Conservation (phyloP, 2,329 filamentous ascomycete species). For the Talaromyces verruculosus region DNA sequence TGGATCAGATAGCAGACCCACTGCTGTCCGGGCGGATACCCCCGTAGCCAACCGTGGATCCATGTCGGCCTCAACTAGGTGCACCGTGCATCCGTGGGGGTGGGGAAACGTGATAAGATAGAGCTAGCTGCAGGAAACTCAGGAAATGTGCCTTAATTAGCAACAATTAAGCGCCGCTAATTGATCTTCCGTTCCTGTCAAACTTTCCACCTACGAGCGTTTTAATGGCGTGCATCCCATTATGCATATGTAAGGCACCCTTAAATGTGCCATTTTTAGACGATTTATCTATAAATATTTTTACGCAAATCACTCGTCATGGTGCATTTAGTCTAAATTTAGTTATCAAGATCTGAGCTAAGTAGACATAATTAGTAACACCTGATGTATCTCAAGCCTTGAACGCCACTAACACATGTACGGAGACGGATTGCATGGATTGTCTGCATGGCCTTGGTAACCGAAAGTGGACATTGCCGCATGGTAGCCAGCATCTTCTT, state of each 20-base stretch:
- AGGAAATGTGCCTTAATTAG: constrained; percentile 27
- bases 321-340: not conserved
- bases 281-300: not conserved
- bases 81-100: constrained; percentile 16
- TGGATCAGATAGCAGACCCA: not conserved
- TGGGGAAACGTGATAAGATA: constrained; percentile 24
- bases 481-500: not conserved
- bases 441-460: too few relatives aligned
- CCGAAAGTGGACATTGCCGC: too few relatives aligned
- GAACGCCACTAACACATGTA: not conserved
- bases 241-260: not conserved
- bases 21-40: constrained; percentile 21
- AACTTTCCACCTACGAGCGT: not conserved
- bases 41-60: constrained; percentile 19
- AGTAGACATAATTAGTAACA: constrained; percentile 21
- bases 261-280: not conserved
- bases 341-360: not conserved
- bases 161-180: constrained; percentile 20
- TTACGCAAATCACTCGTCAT: not conserved
- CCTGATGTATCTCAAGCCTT: not conserved
- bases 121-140: not conserved
- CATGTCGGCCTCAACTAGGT: not conserved
- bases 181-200: constrained; percentile 15
- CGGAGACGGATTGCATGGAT: not conserved
- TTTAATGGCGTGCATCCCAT: not conserved